These are phyloP conservation scores for Monosporascus sp. DNA, from an alignment of 2,329 filamentous ascomycete species.

Conservation along the genomic window DNA sequence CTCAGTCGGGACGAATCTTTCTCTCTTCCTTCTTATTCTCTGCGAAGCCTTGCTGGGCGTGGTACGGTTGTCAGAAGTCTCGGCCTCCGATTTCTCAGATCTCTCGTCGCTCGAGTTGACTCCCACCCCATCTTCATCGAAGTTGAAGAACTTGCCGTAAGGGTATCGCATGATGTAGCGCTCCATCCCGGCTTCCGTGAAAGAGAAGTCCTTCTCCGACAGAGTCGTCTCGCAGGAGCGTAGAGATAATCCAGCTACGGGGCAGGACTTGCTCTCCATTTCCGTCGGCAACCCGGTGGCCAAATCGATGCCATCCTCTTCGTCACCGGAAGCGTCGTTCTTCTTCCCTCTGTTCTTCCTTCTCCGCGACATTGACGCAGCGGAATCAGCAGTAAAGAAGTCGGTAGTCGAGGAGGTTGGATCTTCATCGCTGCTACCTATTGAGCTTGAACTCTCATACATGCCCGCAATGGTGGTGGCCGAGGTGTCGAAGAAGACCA, in stretches of 20 bases:
- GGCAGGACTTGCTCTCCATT: neutral
- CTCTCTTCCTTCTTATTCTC: conserved; percentile 8
- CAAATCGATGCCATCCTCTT: too few relatives aligned
- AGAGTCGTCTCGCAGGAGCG: neutral
- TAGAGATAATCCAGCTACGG: neutral
- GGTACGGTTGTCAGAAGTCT: neutral
- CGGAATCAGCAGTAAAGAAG: conserved; percentile 1
- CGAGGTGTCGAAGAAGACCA: conserved; percentile 25
- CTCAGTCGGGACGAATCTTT: conserved; percentile 18
- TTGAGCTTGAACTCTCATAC: neutral
- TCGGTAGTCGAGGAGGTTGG: neutral
- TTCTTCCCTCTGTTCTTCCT: neutral
- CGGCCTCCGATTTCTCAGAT: conserved; percentile 2
- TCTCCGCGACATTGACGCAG: neutral
- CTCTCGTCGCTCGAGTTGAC: conserved; percentile 5
- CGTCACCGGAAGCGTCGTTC: too few relatives aligned
- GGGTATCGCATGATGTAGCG: conserved; percentile 16
- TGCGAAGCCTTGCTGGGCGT: neutral
- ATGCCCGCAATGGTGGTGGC: conserved; percentile 14
- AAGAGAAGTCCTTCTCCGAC: neutral
- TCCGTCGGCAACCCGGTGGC: neutral
- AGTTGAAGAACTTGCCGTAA: conserved; percentile 17
- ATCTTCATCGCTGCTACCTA: neutral
- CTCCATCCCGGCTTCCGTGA: conserved; percentile 4
- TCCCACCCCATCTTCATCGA: conserved; percentile 12